These are phyloP conservation scores for Ogataea populi-albae DNA, from an alignment of 805 yeast species.

Conservation along the genomic window DNA sequence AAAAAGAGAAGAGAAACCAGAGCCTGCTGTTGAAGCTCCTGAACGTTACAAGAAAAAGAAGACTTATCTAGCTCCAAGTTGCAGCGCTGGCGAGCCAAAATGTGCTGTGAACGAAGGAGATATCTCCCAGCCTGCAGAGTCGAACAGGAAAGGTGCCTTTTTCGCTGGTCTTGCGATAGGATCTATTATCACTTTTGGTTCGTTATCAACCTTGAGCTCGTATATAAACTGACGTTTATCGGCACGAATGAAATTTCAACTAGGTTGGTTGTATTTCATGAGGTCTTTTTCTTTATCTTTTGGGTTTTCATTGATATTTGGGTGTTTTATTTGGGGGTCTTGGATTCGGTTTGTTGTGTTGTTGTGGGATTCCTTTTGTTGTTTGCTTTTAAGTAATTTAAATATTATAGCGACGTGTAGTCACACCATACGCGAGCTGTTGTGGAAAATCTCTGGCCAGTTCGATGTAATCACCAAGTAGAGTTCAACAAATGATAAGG, in stretches of 20 bases:
- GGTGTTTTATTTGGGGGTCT: not conserved
- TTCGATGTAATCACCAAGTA: conserved; percentile 43
- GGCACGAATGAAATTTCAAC: not conserved
- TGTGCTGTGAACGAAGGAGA: conserved; percentile 2
- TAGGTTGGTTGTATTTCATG: too few relatives aligned
- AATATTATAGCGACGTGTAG: not conserved
- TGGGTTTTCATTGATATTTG: not conserved
- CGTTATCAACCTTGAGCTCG: conserved; percentile 27
- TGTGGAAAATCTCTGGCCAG: conserved; percentile 51
- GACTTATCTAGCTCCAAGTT: conserved; percentile 1
- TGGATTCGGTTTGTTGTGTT: not conserved
- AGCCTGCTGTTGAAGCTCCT: conserved; percentile 3
- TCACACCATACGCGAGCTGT: conserved; percentile 21
- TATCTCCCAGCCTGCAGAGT: not conserved
- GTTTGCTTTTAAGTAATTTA: not conserved
- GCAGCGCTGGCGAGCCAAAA: too few relatives aligned
- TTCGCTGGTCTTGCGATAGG: conserved; percentile 22
- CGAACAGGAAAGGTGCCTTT: conserved; percentile 8
- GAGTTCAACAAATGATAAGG: conserved; percentile 40
- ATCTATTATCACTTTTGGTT: conserved; percentile 19
- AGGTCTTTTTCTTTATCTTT: not conserved
- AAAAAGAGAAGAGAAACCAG: conserved; percentile 2
- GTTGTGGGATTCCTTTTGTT: not conserved
- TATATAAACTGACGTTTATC: conserved; percentile 9
- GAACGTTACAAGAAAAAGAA: conserved; percentile 3